A percentile compares a stretch with the other conserved stretches of the same genome.
phyloP scores from a whole-genome alignment of 306 rosid genomes.

The Cucumis cinereus region DNA sequence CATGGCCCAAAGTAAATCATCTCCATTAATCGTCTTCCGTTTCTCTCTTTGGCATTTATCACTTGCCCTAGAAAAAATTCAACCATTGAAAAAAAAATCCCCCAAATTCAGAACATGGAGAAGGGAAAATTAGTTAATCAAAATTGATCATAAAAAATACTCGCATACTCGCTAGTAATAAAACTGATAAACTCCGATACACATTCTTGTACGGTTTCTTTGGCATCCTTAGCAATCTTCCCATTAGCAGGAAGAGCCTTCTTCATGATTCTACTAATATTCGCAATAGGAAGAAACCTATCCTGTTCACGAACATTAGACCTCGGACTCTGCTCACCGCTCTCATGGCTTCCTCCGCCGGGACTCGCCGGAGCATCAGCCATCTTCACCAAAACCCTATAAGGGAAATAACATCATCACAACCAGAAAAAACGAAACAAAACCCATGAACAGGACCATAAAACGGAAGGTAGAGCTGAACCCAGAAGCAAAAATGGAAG shows the following conservation, averaged over 20 bases:
- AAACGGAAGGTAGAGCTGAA: conserved; percentile 22
- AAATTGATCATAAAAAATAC: background rate
- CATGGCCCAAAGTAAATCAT: conserved; percentile 99
- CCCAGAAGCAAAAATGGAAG: conserved; percentile 9
- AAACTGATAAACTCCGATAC: conserved; percentile 97
- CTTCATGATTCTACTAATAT: conserved; percentile 94
- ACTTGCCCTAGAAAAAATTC: conserved; percentile 54
- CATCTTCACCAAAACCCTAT: conserved; percentile 47
- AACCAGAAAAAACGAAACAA: background rate
- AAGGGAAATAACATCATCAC: conserved; percentile 12
- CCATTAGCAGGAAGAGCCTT: conserved; percentile 93
- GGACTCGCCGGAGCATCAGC: conserved; percentile 84
- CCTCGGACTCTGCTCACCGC: conserved; percentile 91
- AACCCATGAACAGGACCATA: background rate
- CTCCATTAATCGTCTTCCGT: conserved; percentile 92
- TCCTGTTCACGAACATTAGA: conserved; percentile 84
- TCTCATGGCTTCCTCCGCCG: conserved; percentile 73
- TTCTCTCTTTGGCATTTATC: conserved; percentile 98
- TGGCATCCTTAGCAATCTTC: conserved; percentile 88
- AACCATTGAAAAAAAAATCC: background rate
- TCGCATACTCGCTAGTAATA: conserved; percentile 77
- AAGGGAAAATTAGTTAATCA: background rate
- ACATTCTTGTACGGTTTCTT: conserved; percentile 93
- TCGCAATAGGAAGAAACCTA: conserved; percentile 84
- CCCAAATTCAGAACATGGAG: background rate